A percentile compares a stretch with the other conserved stretches of the same genome.
Conservation (phyloP, 78 protist species). For the Dictyostelium brefeldianum region DNA sequence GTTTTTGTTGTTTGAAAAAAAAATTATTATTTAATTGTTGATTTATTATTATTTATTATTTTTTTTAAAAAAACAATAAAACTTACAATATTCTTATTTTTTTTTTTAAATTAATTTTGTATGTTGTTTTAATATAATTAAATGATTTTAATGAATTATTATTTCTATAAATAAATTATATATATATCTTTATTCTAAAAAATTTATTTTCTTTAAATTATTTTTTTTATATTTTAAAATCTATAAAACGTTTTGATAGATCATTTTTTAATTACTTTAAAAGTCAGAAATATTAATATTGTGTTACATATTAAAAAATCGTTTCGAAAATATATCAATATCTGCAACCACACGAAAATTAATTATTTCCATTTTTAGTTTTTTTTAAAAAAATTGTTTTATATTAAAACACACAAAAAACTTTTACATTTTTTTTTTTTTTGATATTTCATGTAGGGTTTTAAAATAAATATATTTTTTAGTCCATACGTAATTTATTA, state of each 20-base stretch:
- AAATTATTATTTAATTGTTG: no score
- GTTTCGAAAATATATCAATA: conserved; percentile 6
- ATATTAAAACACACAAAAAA: no score
- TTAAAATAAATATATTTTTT: no score
- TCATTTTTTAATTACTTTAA: conserved; percentile 8
- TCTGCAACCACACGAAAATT: neutral
- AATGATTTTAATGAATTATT: neutral
- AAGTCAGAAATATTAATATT: neutral
- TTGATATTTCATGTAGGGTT: no score
- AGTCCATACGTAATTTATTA: no score
- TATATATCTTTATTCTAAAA: no score
- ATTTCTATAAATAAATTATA: no score
- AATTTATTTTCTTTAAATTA: neutral
- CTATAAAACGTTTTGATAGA: neutral
- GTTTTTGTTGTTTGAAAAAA: no score
- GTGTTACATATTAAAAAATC: neutral
- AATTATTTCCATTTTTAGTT: neutral
- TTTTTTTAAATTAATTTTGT: neutral
- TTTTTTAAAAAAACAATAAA: no score
- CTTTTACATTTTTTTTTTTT: neutral
- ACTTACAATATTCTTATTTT: neutral
- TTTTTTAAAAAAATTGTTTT: neutral
- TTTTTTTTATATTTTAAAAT: neutral
- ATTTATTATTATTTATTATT: no score
- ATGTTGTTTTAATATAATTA: neutral